Evolutionary conservation across 495 filamentous ascomycete species (phyloP), one percentile per base, ranked within the genome.

Genomic region (Neurospora sp.): DNA sequence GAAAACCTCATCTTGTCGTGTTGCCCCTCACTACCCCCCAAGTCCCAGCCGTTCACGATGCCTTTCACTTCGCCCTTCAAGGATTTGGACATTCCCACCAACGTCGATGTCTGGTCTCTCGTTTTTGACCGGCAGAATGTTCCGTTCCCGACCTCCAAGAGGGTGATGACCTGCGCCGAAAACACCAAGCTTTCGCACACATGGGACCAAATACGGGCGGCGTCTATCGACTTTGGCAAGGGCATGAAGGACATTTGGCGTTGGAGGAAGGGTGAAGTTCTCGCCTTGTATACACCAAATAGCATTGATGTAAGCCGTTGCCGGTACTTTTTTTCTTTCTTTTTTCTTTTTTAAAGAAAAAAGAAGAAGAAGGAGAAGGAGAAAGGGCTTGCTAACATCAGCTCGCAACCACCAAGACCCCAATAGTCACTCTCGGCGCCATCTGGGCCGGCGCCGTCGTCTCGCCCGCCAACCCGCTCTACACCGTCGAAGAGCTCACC

Each of bases 381-480:
- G 2, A 43, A 24, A 45, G 34, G 7, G 38, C 42, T 19, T 19
- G n/a, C 28, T 48, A 10, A 69, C 37, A 10, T 39, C 39, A 62
- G 76, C 2, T 15, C 5, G 5, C n/a, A 54, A 11, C 48, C n/a
- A 10, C 42, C 39, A 62, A 76, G 92, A 95, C 79, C 89, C 89
- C 39, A 86, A 91, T 24, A 82, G 81, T 96, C 69, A 92, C 85
- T 79, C 94, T 92, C 86, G 95, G 94, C 31, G 84, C 88, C 11
- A 89, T 91, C 76, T 98, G 93, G 92, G 92, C 94, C 0, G 95
- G 94, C 66, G 95, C 93, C 24, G 84, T 91, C 69, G 79, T 93
- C 21, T 93, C 91, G 3, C 92, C 96, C 0, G 94, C 93, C 13
- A 98, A 98, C 79, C 94, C 96, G 31, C 88, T 88, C 2, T 98